Evolutionary conservation across 73 alveolate genomes (phyloP), one percentile per base, ranked within the genome.

Genomic region (Paramecium caudatum): DNA sequence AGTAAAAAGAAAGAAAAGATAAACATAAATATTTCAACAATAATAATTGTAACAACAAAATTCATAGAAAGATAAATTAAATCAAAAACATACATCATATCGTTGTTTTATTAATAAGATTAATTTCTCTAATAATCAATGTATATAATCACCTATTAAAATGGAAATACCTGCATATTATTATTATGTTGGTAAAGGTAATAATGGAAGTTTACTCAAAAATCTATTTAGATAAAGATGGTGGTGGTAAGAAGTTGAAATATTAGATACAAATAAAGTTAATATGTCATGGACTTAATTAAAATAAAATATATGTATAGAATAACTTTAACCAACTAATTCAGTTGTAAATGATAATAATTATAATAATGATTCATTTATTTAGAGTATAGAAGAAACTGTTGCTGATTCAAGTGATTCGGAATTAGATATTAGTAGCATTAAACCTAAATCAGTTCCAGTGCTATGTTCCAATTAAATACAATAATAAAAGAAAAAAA

Each of bases 131-230:
- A 83, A 70, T 49, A 37, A 83, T 15, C 32, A 49, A 34, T 83
- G 80, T 4, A 61, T 83, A 5, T 12, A 37, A 4, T 36, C 82
- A 3, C 92, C 92, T 7, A 12, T 30, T n/a, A 49, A 83, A 8
- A 83, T 68, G 84, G 47, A 68, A 25, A 49, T 55, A 7, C 92
- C 92, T 23, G 41, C 94, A 5, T 94, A 94, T 70, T 94, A 93
- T 47, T 93, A 93, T 45, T 94, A 90, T 61, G 92, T 96, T n/a
- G 99, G 99, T 12, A 94, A 91, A 61, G 99, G 99, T 21, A 96
- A 96, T 82, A 96, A 96, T 55, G 69, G 96, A 7, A 32, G 68
- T 6, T 49, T 96, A 8, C 95, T 96, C 1, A 95, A 93, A 45
- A 82, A 65, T 30, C 61, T 90, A 8, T 91, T 96, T 45, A 95